These are phyloP conservation scores for Oenanthe javanica DNA, from an alignment of 140 eudicot genomes.

Conservation along the genomic window DNA sequence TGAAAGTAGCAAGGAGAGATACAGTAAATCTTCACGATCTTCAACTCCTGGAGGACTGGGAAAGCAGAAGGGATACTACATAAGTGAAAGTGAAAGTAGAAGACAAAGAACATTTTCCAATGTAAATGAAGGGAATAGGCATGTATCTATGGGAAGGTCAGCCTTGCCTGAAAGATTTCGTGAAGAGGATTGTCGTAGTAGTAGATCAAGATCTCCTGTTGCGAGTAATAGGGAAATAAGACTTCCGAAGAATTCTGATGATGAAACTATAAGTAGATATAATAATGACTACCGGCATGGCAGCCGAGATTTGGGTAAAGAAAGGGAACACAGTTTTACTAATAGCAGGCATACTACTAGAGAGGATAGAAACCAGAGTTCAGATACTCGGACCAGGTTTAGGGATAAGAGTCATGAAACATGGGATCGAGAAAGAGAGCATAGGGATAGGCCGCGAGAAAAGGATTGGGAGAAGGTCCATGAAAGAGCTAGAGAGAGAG, in stretches of 20 bases:
- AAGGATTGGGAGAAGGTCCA: constrained; percentile 23
- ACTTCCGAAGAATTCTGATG: constrained; percentile 24
- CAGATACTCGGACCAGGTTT: constrained; percentile 33
- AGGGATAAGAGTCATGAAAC: constrained; percentile 37
- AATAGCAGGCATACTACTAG: constrained; percentile 37
- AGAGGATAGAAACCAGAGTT: constrained; percentile 28
- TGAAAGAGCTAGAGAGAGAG: constrained; percentile 38
- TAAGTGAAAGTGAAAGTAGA: not conserved
- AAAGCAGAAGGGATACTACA: not conserved
- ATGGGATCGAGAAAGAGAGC: constrained; percentile 27
- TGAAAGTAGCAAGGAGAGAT: not conserved
- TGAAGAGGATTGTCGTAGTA: constrained; percentile 29
- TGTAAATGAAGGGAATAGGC: not conserved
- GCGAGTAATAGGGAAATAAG: constrained; percentile 26
- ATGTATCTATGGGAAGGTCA: constrained; percentile 8
- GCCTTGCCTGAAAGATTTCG: constrained; percentile 24
- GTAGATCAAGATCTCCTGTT: constrained; percentile 38
- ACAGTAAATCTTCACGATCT: not conserved
- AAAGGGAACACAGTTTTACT: constrained; percentile 69
- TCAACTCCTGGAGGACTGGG: constrained; percentile 4
- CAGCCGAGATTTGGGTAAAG: constrained; percentile 59
- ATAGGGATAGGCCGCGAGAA: constrained; percentile 27
- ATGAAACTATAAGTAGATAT: constrained; percentile 26
- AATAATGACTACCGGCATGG: constrained; percentile 33
- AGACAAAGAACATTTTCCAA: not conserved